These are phyloP conservation scores for Mycena filopes DNA, from an alignment of 768 basidiomycete genomes.

Conservation along the genomic window DNA sequence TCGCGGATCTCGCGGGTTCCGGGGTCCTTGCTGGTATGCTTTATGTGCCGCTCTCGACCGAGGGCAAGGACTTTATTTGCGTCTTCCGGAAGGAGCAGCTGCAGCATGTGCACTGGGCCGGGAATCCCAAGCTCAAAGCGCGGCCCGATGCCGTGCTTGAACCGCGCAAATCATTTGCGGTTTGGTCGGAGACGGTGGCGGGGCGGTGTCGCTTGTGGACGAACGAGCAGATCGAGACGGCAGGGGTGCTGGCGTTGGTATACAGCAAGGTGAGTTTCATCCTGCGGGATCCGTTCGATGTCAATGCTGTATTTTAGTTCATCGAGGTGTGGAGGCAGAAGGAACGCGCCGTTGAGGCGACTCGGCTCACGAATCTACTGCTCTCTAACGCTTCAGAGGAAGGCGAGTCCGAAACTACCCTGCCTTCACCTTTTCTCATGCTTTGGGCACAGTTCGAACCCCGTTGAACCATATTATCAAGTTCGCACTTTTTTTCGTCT, in stretches of 20 bases:
- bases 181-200: slow-evolving; percentile 79
- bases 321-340: slow-evolving; percentile 90
- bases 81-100: slow-evolving; percentile 80
- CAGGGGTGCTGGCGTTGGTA: slow-evolving; percentile 80
- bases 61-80: slow-evolving; percentile 83
- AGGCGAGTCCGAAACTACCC: slow-evolving; percentile 53
- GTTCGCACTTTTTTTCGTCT: slow-evolving; percentile 46
- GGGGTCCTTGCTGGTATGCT: slow-evolving; percentile 79
- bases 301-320: no score
- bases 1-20: slow-evolving; percentile 54
- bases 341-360: slow-evolving; percentile 76
- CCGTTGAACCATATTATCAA: slow-evolving; percentile 89
- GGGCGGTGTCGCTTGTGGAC: slow-evolving; percentile 80
- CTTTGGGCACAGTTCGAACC: slow-evolving; percentile 80
- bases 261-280: slow-evolving; percentile 79
- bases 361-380: slow-evolving; percentile 77
- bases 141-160: slow-evolving; percentile 59
- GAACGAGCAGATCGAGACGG: slow-evolving; percentile 86
- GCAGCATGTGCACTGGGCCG: slow-evolving; percentile 82
- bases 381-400: slow-evolving; percentile 88
- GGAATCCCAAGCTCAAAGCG: slow-evolving; percentile 69
- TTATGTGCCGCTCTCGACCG: slow-evolving; percentile 76
- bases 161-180: slow-evolving; percentile 81
- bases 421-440: no score
- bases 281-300: no score